Base-by-base conservation (phyloP, 805 yeast genomes). In the Candida rishiriensis region DNA sequence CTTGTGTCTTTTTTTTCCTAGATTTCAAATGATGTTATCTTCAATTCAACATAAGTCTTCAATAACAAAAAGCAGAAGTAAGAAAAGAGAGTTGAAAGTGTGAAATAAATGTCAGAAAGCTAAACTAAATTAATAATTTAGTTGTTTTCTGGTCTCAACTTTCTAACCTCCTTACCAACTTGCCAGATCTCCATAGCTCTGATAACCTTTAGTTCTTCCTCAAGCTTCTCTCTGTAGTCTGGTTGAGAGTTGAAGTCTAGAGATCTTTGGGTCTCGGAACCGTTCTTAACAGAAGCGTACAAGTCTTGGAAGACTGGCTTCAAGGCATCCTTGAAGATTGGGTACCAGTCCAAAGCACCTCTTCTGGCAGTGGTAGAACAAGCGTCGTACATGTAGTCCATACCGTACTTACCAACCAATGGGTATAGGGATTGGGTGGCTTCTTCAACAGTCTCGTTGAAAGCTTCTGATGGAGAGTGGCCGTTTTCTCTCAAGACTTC, bases 331-430 rank as follows among this genome's bases (percentile, higher is more conserved):
- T 90, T 90, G 89, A 93, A 93, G 73, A 85, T 78, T 73, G 98
- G 98, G 81, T 93, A 91, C 99, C 99, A 93, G 80, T 93, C 99
- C 64, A 93, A 82, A 69, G 99, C 99, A 82, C 99, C 99, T 79
- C 99, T 88, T 83, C 98, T 89, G 65, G 99, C 99, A 59, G 99
- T 93, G 68, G 99, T 93, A 59, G 99, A 93, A 78, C 99, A 93
- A 64, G 99, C 99, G 70, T 93, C 98, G 83, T 93, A 93, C 99
- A 93, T 93, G 91, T 93, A 93, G 77, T 93, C 99, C 99, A 93
- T 93, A 78, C 99, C 99, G 82, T 93, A 87, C 76, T 88, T 89
- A 76, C 99, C 99, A 62, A 93, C 73, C 79, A 93, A 84, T 75
- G 99, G 99, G 87, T 93, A 93, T 65, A 93, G 81, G 46, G 98